Percentiles rank a stretch among this genome's conserved stretches.
Conservation (phyloP, 1,284 basidiomycete genomes). For the Boletus holoroseus region DNA sequence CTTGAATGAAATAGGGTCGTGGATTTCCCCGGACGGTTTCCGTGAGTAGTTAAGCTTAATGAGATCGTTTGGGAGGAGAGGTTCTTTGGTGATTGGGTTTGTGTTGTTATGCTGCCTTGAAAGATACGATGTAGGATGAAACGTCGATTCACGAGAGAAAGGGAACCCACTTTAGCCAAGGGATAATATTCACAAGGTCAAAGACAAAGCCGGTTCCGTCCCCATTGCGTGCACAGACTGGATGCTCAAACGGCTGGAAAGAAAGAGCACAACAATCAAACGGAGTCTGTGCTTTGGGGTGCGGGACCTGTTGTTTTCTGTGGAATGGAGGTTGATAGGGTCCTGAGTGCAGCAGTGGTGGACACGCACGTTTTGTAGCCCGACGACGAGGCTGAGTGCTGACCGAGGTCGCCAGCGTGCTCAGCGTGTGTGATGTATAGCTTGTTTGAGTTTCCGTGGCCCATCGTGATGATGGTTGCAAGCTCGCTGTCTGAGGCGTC, state of each 20-base stretch:
- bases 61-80: conserved; percentile 73
- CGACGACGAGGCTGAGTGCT: conserved; percentile 67
- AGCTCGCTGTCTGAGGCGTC: conserved; percentile 6
- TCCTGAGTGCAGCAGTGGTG: neutral
- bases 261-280: conserved; percentile 93
- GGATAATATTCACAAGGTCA: conserved; percentile 85
- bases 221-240: conserved; percentile 78
- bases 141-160: conserved; percentile 9
- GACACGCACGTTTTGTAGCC: conserved; percentile 62
- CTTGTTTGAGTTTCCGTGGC: conserved; percentile 81
- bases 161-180: conserved; percentile 80
- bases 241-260: conserved; percentile 85
- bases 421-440: conserved; percentile 83
- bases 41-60: conserved; percentile 85
- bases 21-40: conserved; percentile 73
- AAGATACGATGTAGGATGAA: conserved; percentile 18
- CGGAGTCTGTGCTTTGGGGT: conserved; percentile 61
- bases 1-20: conserved; percentile 92
- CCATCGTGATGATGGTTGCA: conserved; percentile 43
- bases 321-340: conserved; percentile 5
- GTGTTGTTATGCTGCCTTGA: conserved; percentile 67
- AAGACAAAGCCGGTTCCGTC: conserved; percentile 81
- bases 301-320: conserved; percentile 63
- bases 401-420: conserved; percentile 70
- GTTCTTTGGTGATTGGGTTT: conserved; percentile 84